Evolutionary conservation across 1,139 yeast species (phyloP).

Genomic region (Pichia sp.): DNA sequence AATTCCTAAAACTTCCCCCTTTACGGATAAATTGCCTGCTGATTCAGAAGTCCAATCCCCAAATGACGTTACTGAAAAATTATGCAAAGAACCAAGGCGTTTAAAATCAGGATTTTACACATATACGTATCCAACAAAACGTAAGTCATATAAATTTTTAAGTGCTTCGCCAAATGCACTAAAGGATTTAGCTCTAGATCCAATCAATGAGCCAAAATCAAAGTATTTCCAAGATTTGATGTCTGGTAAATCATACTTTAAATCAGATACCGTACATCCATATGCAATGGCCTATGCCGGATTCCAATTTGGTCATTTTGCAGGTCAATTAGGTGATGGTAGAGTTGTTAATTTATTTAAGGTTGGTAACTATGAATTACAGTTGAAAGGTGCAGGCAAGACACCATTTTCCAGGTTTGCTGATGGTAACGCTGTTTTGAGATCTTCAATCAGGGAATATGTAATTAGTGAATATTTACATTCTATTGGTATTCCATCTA

Average conservation of each 20-base stretch:
- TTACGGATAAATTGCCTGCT: constrained; percentile 47
- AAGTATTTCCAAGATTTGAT: constrained; percentile 48
- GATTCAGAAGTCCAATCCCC: constrained; percentile 43
- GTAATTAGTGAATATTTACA: constrained; percentile 75
- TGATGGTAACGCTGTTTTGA: constrained; percentile 88
- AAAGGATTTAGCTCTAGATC: constrained; percentile 50
- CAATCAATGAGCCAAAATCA: constrained; percentile 28
- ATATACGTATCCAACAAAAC: constrained; percentile 57
- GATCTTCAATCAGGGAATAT: constrained; percentile 85
- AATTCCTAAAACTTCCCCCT: constrained; percentile 40
- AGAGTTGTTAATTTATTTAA: constrained; percentile 80
- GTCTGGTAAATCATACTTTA: constrained; percentile 41
- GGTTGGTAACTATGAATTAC: constrained; percentile 52
- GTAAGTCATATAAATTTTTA: constrained; percentile 49
- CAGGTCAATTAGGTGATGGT: constrained; percentile 97
- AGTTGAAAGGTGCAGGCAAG: constrained; percentile 84
- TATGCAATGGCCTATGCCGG: constrained; percentile 94
- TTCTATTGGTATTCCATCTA: constrained; percentile 79
- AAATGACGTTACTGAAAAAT: constrained; percentile 24
- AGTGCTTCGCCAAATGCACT: constrained; percentile 58
- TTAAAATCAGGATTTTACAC: constrained; percentile 63
- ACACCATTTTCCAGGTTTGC: constrained; percentile 94
- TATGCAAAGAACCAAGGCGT: constrained; percentile 37
- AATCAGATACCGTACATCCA: constrained; percentile 41
- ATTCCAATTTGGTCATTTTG: constrained; percentile 92